phyloP scores from a whole-genome alignment of 2,329 filamentous ascomycete species.

The Meredithiella fracta region DNA sequence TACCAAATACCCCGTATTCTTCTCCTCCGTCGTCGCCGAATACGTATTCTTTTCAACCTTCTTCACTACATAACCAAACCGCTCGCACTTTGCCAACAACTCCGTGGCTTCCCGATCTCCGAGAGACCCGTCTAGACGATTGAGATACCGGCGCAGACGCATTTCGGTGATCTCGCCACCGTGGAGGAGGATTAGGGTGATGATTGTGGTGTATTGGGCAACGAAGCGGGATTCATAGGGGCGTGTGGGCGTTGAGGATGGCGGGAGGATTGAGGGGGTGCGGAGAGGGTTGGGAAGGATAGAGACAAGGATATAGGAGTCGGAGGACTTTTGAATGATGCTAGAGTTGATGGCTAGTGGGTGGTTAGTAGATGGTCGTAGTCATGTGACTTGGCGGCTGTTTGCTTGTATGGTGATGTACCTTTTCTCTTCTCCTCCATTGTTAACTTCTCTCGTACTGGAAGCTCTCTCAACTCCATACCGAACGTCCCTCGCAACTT shows the following conservation, averaged over 20 bases:
- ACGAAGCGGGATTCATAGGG: conserved; percentile 63
- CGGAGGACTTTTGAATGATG: conserved; percentile 39
- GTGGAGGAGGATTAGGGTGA: conserved; percentile 60
- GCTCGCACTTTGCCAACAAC: conserved; percentile 56
- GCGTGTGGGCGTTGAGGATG: conserved; percentile 47
- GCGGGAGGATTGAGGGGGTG: conserved; percentile 47
- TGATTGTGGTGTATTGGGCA: conserved; percentile 63
- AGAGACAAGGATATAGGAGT: conserved; percentile 62
- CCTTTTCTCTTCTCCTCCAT: conserved; percentile 62
- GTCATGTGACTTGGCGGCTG: neutral
- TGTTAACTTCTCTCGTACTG: conserved; percentile 63
- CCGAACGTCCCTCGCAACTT: conserved; percentile 60
- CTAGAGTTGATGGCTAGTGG: conserved; percentile 28
- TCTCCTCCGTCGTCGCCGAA: conserved; percentile 35
- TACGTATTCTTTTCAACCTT: conserved; percentile 44
- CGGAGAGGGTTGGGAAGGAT: conserved; percentile 54
- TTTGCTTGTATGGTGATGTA: conserved; percentile 21
- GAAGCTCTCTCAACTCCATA: conserved; percentile 82
- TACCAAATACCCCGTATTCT: conserved; percentile 64
- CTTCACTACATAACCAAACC: conserved; percentile 69
- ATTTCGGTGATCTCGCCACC: conserved; percentile 59
- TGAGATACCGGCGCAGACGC: conserved; percentile 61
- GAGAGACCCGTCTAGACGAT: conserved; percentile 59
- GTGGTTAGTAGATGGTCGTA: neutral
- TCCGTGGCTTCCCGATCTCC: conserved; percentile 61